Base-by-base conservation (phyloP, 208 protist species). In the Borovskyia barvae region DNA sequence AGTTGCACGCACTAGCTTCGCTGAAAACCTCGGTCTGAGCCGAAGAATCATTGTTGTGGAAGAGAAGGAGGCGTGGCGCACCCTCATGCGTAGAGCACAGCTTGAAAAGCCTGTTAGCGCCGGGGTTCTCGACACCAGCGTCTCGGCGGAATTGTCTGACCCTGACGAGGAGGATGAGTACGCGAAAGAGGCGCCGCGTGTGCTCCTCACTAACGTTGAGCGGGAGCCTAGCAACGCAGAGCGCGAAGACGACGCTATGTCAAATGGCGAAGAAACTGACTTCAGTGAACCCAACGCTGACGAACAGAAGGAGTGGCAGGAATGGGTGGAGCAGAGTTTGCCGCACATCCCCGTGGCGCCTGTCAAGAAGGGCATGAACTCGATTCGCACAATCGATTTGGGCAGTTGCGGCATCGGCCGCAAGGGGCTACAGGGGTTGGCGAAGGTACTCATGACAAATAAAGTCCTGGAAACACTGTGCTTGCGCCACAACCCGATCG, bases 401-500 rank as follows among this genome's bases (percentile, higher is more conserved):
- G 66, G 70, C 12, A 85, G 85, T 52, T 90, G 85, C 52, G 55
- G 70, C 47, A 82, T 94, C 56, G 71, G 72, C 20, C 73, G 63
- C 58, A 60, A 56, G 3, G 85, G 85, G 9, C 35, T 90, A 15
- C 67, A 75, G 42, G 41, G 60, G n/a, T 66, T 94, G 20, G 71
- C 77, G 14, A 58, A 64, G 12, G 55, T 65, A 2, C 69, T 94
- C 26, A n/a, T 32, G 29, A 66, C 62, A 22, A 92, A 92, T 62
- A 70, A 50, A 25, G 68, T 75, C 7, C 55, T 94, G 19, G 69
- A 80, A 59, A 67, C 71, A 37, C 66, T 94, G n/a, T 62, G 84
- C 17, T 52, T 94, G 42, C 67, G 85, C 0, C 74, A 87, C 52
- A 94, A 94, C 55, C 65, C 45, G n/a, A 75, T 91, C 51, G 80